Base-by-base conservation (phyloP, 129 eudicot species). In the Artemisia argyi region DNA sequence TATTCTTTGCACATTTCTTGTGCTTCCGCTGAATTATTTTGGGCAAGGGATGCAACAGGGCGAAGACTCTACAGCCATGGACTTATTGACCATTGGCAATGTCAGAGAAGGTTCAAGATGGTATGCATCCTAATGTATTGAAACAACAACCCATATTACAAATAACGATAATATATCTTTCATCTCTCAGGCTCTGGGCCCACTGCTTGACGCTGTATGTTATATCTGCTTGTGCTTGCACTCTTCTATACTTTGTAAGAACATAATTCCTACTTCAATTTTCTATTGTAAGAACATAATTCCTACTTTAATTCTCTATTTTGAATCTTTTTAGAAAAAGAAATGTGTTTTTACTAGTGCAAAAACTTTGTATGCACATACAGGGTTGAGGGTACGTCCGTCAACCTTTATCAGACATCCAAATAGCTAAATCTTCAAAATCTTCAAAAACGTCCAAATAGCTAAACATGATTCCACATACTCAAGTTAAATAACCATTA, bases 241-340 rank as follows among this genome's bases (percentile, higher is more conserved):
- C 83, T 81, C 96, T 94, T 72, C 89, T 94, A n/a, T 90, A 94
- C 91, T 77, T 76, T 78, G 98, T 94, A 94, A 94, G 93, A 63
- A 84, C 69, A 17, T 12, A 14, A 11, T 32, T 55, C 30, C 39
- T 30, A 30, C 35, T 30, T 30, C n/a, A n/a, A n/a, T n/a, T n/a
- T n/a, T n/a, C n/a, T n/a, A n/a, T n/a, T n/a, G n/a, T n/a, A n/a
- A n/a, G n/a, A n/a, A n/a, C n/a, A n/a, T n/a, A n/a, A n/a, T n/a
- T n/a, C n/a, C n/a, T n/a, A n/a, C n/a, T n/a, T n/a, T n/a, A n/a
- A n/a, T n/a, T n/a, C n/a, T n/a, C n/a, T n/a, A n/a, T n/a, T n/a
- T n/a, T n/a, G n/a, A n/a, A n/a, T n/a, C n/a, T n/a, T n/a, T n/a
- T n/a, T n/a, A n/a, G n/a, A n/a, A n/a, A n/a, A n/a, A n/a, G n/a